phyloP scores from a whole-genome alignment of 441 rosid species.

The Adansonia madagascariensis region DNA sequence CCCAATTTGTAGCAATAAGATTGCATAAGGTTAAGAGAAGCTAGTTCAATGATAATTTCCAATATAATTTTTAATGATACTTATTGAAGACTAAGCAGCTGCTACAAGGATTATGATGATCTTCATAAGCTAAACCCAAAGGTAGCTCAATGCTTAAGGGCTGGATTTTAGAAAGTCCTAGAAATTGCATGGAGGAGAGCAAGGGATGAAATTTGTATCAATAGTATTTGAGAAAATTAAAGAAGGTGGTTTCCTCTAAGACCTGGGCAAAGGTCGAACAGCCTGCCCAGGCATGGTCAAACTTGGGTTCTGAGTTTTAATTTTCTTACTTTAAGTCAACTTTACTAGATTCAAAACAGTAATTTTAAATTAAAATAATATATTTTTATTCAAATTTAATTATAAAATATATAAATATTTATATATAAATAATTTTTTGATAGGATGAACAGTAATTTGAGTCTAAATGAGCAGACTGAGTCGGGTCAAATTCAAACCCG shows the following conservation, averaged over 20 bases:
- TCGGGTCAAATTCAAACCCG: no score
- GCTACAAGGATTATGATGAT: not conserved
- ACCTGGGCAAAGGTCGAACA: no score
- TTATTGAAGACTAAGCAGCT: not conserved
- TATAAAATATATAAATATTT: no score
- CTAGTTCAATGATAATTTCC: not conserved
- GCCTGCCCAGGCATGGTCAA: no score
- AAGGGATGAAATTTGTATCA: not conserved
- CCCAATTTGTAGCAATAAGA: not conserved
- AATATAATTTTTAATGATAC: not conserved
- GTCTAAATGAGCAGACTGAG: no score
- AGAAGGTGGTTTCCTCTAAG: conserved; percentile 3
- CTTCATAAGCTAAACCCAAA: conserved; percentile 11
- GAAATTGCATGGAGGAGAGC: conserved; percentile 16
- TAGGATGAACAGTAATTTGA: no score
- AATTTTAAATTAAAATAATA: no score
- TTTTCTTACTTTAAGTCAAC: no score
- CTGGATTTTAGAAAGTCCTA: not conserved
- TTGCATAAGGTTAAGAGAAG: not conserved
- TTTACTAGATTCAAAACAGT: no score
- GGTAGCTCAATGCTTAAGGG: not conserved
- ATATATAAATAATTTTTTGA: no score
- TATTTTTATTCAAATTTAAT: no score
- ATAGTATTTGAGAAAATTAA: conserved; percentile 16
- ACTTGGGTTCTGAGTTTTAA: no score